Conservation (phyloP, 2,329 filamentous ascomycete species). For the Chrysoporthe austroafricana region DNA sequence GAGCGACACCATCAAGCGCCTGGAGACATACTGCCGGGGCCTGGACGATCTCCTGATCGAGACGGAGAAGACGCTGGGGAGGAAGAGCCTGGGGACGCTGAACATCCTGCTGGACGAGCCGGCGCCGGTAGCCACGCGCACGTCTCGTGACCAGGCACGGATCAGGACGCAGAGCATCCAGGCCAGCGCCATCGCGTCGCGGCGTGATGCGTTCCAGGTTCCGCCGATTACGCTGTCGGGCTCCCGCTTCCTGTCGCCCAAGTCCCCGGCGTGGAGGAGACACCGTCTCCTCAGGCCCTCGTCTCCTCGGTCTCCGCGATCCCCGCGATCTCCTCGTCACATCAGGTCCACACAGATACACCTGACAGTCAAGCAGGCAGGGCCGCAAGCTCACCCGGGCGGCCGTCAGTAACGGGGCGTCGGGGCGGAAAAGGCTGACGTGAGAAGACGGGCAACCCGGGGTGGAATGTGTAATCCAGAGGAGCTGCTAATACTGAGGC, state of each 20-base stretch:
- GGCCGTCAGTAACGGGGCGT: background rate
- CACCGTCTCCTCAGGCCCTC: slow-evolving; percentile 8
- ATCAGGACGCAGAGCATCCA: slow-evolving; percentile 14
- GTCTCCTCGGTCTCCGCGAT: slow-evolving; percentile 7
- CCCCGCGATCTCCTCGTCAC: slow-evolving; percentile 5
- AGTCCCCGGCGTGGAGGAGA: slow-evolving; percentile 5
- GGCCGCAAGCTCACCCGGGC: background rate
- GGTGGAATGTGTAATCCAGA: background rate
- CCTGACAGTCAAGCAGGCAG: background rate
- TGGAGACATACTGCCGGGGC: slow-evolving; percentile 12
- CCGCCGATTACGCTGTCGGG: background rate
- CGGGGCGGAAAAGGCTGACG: too few relatives aligned
- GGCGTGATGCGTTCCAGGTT: background rate
- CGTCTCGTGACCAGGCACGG: slow-evolving; percentile 10
- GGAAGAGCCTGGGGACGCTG: slow-evolving; percentile 7
- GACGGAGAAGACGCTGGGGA: slow-evolving; percentile 11
- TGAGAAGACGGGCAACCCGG: background rate
- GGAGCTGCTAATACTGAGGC: background rate
- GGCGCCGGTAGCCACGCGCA: slow-evolving; percentile 3
- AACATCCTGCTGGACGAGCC: slow-evolving; percentile 14
- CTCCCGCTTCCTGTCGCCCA: slow-evolving; percentile 7
- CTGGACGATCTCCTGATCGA: slow-evolving; percentile 14
- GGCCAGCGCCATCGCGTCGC: slow-evolving; percentile 6
- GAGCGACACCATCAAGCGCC: background rate
- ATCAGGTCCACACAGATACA: slow-evolving; percentile 2